Percentiles rank a stretch among this genome's conserved stretches.
These are phyloP conservation scores for Exophiala phaeomuriformis DNA, from an alignment of 2,329 filamentous ascomycete genomes.

Conservation along the genomic window DNA sequence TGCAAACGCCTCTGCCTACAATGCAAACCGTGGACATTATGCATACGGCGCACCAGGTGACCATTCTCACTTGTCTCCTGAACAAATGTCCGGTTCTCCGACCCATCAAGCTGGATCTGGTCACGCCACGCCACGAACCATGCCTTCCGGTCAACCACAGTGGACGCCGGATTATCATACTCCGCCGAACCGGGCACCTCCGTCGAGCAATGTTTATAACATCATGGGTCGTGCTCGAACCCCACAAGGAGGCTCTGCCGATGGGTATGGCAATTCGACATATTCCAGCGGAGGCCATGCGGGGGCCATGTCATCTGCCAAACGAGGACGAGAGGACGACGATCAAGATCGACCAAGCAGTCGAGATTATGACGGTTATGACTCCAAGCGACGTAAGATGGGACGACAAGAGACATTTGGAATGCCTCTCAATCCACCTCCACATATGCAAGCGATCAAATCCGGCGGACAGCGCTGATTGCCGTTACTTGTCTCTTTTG, in stretches of 20 bases:
- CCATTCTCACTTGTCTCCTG: conserved; percentile 67
- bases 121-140: conserved; percentile 75
- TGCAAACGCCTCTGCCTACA: conserved; percentile 64
- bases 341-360: conserved; percentile 59
- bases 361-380: conserved; percentile 51
- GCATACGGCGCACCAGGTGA: conserved; percentile 68
- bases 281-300: conserved; percentile 66
- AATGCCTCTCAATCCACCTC: conserved; percentile 37
- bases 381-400: conserved; percentile 72
- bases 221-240: conserved; percentile 77
- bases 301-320: conserved; percentile 51
- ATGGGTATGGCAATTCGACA: conserved; percentile 62
- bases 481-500: conserved; percentile 7
- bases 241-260: conserved; percentile 60
- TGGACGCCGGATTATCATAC: conserved; percentile 68
- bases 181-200: conserved; percentile 57
- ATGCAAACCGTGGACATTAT: conserved; percentile 64
- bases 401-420: conserved; percentile 49
- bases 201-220: conserved; percentile 78
- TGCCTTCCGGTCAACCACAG: conserved; percentile 62
- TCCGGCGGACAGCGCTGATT: conserved; percentile 31
- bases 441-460: conserved; percentile 39
- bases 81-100: conserved; percentile 70
- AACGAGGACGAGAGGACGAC: conserved; percentile 59
- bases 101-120: conserved; percentile 72